Evolutionary conservation across 208 protist species (phyloP).

Genomic region (Leishmania tropica): DNA sequence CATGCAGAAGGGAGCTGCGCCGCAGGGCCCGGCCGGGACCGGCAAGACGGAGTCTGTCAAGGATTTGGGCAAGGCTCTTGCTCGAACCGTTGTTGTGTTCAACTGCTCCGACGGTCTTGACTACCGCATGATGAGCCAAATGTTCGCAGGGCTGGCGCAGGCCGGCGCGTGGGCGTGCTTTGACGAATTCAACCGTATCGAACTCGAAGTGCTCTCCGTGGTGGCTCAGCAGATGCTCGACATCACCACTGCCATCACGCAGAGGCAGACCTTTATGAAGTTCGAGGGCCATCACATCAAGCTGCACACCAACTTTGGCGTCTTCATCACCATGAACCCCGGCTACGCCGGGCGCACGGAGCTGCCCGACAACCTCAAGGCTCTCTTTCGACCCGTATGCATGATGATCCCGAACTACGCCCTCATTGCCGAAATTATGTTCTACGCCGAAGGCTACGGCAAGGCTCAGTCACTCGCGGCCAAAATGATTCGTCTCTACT

Average conservation of each 20-base stretch:
- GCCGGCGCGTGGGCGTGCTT: conserved; percentile 98
- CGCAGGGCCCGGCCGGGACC: conserved; percentile 95
- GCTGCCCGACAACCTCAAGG: conserved; percentile 97
- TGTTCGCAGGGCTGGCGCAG: conserved; percentile 95
- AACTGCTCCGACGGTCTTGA: conserved; percentile 97
- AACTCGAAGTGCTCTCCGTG: conserved; percentile 98
- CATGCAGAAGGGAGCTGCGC: conserved; percentile 92
- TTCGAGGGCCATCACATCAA: conserved; percentile 94
- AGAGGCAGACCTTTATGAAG: conserved; percentile 69
- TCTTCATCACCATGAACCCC: conserved; percentile 98
- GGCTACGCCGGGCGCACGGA: conserved; percentile 97
- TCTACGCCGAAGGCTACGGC: conserved; percentile 96
- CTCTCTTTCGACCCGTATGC: conserved; percentile 95
- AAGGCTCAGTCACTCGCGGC: conserved; percentile 88
- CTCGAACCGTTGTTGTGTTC: conserved; percentile 93
- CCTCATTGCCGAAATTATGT: conserved; percentile 97
- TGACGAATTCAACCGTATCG: conserved; percentile 99
- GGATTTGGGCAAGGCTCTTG: conserved; percentile 91
- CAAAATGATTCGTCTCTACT: conserved; percentile 97
- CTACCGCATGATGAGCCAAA: conserved; percentile 95
- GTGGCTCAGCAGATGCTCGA: conserved; percentile 96
- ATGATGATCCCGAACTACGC: conserved; percentile 98
- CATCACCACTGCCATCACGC: conserved; percentile 91
- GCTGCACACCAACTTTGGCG: conserved; percentile 92
- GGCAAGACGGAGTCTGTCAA: conserved; percentile 98